A percentile compares a stretch with the other conserved stretches of the same genome.
phyloP scores from a whole-genome alignment of 495 filamentous ascomycete species.

The Penicillium angulare region DNA sequence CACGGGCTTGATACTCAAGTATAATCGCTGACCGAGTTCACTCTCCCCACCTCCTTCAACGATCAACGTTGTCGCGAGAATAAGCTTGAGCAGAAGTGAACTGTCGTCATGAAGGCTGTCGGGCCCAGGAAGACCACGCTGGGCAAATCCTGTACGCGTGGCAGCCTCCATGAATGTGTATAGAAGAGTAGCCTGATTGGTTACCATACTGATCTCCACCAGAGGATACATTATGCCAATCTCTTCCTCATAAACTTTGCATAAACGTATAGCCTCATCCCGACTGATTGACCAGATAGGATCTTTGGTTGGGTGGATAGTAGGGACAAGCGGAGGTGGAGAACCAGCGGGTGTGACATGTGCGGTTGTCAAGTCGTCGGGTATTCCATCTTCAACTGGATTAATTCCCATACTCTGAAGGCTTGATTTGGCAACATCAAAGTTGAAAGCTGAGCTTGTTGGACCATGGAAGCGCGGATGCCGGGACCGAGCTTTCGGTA shows the following conservation, averaged over 20 bases:
- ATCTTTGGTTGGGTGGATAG: constrained; percentile 56
- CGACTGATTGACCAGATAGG: constrained; percentile 72
- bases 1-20: constrained; percentile 65
- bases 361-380: constrained; percentile 53
- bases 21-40: constrained; percentile 66
- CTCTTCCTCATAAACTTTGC: constrained; percentile 75
- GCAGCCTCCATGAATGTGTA: constrained; percentile 72
- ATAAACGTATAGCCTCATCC: constrained; percentile 70
- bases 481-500: constrained; percentile 37
- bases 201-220: constrained; percentile 64
- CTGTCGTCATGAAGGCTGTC: constrained; percentile 66
- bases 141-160: constrained; percentile 53
- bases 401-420: constrained; percentile 84
- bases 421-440: constrained; percentile 84
- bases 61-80: constrained; percentile 71
- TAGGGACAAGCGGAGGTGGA: constrained; percentile 42
- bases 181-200: constrained; percentile 61
- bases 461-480: constrained; percentile 79
- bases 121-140: constrained; percentile 52
- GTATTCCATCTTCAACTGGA: constrained; percentile 52
- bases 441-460: constrained; percentile 80
- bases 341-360: constrained; percentile 52
- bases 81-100: constrained; percentile 71
- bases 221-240: constrained; percentile 86
- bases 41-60: constrained; percentile 76